Evolutionary conservation across 352 stramenopile species (phyloP).

Genomic region (Phytophthora cactorum): DNA sequence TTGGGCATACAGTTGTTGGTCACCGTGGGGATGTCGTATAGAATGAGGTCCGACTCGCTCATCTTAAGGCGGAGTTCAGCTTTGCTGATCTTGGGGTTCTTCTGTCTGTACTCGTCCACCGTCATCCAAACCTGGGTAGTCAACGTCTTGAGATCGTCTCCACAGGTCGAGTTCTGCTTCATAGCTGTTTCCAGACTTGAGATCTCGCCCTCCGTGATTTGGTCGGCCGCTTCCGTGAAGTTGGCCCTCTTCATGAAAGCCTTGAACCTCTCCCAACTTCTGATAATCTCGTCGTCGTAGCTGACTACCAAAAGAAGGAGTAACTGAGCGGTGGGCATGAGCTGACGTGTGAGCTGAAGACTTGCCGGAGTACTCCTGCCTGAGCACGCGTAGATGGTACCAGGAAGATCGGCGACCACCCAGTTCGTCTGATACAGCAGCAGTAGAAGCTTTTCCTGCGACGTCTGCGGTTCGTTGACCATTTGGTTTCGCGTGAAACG

Average conservation of each 20-base stretch:
- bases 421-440: constrained; percentile 66
- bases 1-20: constrained; percentile 51
- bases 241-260: constrained; percentile 34
- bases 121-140: constrained; percentile 42
- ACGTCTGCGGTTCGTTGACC: constrained; percentile 43
- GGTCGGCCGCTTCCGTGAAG: constrained; percentile 26
- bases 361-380: constrained; percentile 28
- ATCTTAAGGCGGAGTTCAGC: constrained; percentile 47
- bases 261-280: constrained; percentile 37
- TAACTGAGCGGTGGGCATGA: constrained; percentile 36
- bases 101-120: constrained; percentile 40
- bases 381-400: constrained; percentile 51
- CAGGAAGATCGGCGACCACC: constrained; percentile 54
- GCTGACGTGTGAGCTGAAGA: constrained; percentile 22
- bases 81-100: constrained; percentile 32
- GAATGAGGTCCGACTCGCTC: constrained; percentile 49
- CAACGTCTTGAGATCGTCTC: constrained; percentile 40
- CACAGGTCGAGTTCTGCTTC: constrained; percentile 45
- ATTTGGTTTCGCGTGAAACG: constrained; percentile 37
- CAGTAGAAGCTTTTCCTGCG: constrained; percentile 51
- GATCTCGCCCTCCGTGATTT: constrained; percentile 39
- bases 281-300: constrained; percentile 39
- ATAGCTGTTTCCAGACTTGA: constrained; percentile 38
- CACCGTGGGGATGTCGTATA: constrained; percentile 52
- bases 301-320: constrained; percentile 29